Percentiles rank a stretch among this genome's conserved stretches.
Conservation (phyloP, 371 early-diverging fungal species). For the Haplosporangium sp. region DNA sequence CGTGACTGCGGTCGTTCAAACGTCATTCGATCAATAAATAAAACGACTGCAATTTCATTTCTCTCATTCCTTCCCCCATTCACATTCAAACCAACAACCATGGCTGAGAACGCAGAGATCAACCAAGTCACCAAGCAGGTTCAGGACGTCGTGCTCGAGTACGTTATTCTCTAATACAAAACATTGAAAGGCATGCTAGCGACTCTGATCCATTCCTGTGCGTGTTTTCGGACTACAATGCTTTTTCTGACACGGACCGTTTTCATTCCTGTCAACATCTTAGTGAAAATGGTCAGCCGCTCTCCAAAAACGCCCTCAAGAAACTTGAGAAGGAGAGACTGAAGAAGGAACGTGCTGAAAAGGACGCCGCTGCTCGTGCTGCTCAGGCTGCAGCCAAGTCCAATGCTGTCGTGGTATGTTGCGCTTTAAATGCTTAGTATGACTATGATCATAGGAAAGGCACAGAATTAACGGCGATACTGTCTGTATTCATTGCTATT, state of each 20-base stretch:
- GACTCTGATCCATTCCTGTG: no score
- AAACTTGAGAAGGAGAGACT: conserved; percentile 91
- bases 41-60: conserved; percentile 1
- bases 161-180: conserved; percentile 14
- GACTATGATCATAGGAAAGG: neutral
- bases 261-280: neutral
- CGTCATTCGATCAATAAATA: conserved; percentile 10
- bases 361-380: conserved; percentile 88
- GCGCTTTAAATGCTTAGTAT: neutral
- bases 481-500: neutral
- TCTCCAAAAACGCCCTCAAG: conserved; percentile 93
- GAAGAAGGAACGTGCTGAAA: conserved; percentile 82
- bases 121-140: conserved; percentile 65
- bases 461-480: neutral
- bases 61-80: conserved; percentile 1
- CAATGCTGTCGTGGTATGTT: conserved; percentile 57
- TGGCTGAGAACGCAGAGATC: conserved; percentile 54
- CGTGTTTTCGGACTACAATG: neutral
- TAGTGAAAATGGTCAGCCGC: conserved; percentile 89
- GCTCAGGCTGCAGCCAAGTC: conserved; percentile 78
- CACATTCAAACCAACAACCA: conserved; percentile 5
- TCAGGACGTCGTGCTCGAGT: conserved; percentile 70
- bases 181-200: no score
- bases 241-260: neutral
- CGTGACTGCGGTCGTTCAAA: neutral